phyloP scores from a whole-genome alignment of 1,284 basidiomycete genomes.

The Irpex sp. region DNA sequence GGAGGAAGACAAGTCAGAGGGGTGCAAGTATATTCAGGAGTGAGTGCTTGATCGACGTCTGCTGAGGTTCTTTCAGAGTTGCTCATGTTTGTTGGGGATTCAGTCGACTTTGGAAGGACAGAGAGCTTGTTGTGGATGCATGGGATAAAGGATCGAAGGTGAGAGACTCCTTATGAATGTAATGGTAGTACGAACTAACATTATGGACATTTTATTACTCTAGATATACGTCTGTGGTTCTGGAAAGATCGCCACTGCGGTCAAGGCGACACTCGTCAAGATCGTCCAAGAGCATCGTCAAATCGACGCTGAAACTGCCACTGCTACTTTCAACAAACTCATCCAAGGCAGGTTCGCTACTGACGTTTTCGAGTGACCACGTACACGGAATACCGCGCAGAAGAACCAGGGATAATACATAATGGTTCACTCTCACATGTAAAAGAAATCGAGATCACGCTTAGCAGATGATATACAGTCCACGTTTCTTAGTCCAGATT shows the following conservation, averaged over 20 bases:
- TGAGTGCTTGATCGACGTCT: slow-evolving; percentile 21
- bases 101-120: slow-evolving; percentile 44
- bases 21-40: slow-evolving; percentile 47
- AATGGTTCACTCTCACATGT: no score
- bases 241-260: slow-evolving; percentile 30
- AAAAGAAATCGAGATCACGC: no score
- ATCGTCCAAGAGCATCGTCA: slow-evolving; percentile 14
- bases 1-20: slow-evolving; percentile 30
- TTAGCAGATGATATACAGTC: no score
- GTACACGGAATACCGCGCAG: background rate
- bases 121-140: slow-evolving; percentile 29
- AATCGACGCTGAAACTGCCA: background rate
- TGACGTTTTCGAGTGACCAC: slow-evolving; percentile 2
- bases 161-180: no score
- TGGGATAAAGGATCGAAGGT: slow-evolving; percentile 47
- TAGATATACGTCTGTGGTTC: slow-evolving; percentile 47
- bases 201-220: background rate
- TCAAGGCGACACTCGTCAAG: slow-evolving; percentile 32
- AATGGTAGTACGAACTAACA: no score
- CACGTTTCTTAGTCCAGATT: no score
- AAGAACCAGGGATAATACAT: no score
- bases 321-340: background rate
- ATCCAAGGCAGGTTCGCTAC: slow-evolving; percentile 4
- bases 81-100: background rate
- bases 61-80: background rate